These are phyloP conservation scores for Yarrowia hollandica DNA, from an alignment of 805 yeast species.

Conservation along the genomic window DNA sequence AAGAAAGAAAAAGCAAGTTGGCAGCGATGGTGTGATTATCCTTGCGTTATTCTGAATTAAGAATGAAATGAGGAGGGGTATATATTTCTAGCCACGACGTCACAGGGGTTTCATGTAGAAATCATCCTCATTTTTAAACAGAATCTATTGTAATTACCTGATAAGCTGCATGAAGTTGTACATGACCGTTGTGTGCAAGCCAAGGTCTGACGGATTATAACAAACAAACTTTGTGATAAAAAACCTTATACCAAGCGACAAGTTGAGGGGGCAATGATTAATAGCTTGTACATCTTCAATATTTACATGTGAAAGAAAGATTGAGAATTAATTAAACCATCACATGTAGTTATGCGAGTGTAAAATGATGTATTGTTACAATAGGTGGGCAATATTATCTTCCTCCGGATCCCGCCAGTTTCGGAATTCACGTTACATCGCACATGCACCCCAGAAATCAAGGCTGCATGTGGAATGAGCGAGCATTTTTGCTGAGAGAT, in stretches of 20 bases:
- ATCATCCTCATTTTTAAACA: neutral
- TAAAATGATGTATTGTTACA: too few relatives aligned
- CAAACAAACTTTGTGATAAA: neutral
- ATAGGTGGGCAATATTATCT: too few relatives aligned
- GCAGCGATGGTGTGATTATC: neutral
- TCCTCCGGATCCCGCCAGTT: neutral
- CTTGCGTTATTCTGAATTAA: too few relatives aligned
- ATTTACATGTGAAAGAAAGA: neutral
- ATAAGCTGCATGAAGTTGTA: neutral
- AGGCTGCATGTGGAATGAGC: constrained; percentile 1
- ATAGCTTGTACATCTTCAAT: too few relatives aligned
- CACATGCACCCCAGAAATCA: constrained; percentile 1
- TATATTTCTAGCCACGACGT: too few relatives aligned
- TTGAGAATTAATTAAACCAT: too few relatives aligned
- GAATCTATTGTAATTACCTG: neutral
- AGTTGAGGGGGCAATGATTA: too few relatives aligned
- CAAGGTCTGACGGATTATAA: neutral
- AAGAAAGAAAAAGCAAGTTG: constrained; percentile 1
- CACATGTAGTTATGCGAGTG: too few relatives aligned
- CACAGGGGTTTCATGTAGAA: too few relatives aligned
- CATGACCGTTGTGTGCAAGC: neutral
- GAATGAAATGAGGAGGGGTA: too few relatives aligned
- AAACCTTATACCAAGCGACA: neutral
- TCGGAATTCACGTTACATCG: constrained; percentile 5
- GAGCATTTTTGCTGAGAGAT: too few relatives aligned